These are phyloP conservation scores for Monilinia laxa DNA, from an alignment of 2,329 filamentous ascomycete genomes.

Conservation along the genomic window DNA sequence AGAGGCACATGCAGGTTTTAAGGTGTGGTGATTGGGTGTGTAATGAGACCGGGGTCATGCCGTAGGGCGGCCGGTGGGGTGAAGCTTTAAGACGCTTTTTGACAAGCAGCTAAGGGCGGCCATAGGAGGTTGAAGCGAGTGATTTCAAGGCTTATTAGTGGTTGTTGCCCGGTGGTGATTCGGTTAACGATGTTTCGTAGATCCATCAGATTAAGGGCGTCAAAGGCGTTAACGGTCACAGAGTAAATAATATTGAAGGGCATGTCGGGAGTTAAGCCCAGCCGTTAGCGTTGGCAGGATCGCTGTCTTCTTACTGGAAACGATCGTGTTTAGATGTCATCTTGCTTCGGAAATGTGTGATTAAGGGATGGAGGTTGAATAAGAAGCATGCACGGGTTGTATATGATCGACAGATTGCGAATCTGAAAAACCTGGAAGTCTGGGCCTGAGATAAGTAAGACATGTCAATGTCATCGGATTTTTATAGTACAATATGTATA, in stretches of 20 bases:
- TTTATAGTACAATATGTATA: background rate
- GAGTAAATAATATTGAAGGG: background rate
- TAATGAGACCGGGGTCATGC: slow-evolving; percentile 23
- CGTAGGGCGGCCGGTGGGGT: slow-evolving; percentile 11
- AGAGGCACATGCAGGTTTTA: slow-evolving; percentile 1
- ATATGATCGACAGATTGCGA: slow-evolving; percentile 12
- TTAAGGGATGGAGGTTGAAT: background rate
- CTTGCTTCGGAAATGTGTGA: background rate
- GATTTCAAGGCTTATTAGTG: slow-evolving; percentile 4
- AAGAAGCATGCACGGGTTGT: background rate
- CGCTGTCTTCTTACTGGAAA: background rate
- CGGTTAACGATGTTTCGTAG: slow-evolving; percentile 1
- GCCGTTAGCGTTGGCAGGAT: background rate
- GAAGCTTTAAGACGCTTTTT: slow-evolving; percentile 4
- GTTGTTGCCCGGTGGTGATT: background rate
- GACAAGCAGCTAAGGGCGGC: slow-evolving; percentile 6
- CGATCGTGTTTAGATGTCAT: background rate
- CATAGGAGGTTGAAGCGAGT: slow-evolving; percentile 16
- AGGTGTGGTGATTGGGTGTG: slow-evolving; percentile 17
- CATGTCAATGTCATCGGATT: slow-evolving; percentile 9
- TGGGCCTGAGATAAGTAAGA: background rate
- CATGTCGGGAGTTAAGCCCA: background rate
- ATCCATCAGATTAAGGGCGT: slow-evolving; percentile 11
- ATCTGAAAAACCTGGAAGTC: background rate
- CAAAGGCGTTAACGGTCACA: slow-evolving; percentile 1